Evolutionary conservation across 768 basidiomycete genomes (phyloP), one percentile per base, ranked within the genome.

Genomic region (Hortiboletus campestris): DNA sequence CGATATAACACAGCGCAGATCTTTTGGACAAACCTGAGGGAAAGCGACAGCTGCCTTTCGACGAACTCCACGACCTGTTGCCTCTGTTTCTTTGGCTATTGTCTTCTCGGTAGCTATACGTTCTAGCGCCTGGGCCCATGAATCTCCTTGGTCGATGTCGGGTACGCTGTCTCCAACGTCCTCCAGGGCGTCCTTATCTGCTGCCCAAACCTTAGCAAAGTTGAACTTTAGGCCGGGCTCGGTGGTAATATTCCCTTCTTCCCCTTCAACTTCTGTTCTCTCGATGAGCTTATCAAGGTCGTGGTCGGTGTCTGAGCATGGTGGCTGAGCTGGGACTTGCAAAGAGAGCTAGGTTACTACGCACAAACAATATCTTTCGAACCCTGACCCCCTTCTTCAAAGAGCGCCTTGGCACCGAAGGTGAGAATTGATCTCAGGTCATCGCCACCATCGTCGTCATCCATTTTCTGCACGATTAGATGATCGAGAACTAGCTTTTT

Each of bases 381-480:
- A 8, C 78, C 71, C 25, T 72, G 78, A 53, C 81, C 73, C 14
- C 80, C 81, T 35, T 82, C 81, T 40, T 89, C 84, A 65, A 97
- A 95, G 11, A 98, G 77, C 0, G 88, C 84, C 69, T 88, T 84
- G 12, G 94, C 94, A 25, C 95, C 95, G 62, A 87, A 92, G 12
- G 90, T 88, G 16, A 98, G 80, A 57, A 97, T 93, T 2, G 89
- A 91, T 66, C 88, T 84, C n/a, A 98, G 78, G 62, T 96, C 86
- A 60, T 89, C 89, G 43, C 84, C 77, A 9, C 76, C 82, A 35
- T 84, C 90, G 46, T 82, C 83, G 51, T 92, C 89, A 59, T 94
- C 91, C 88, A 96, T 94, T 68, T 92, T 93, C 72, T 97, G 91
- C 20, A 98, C 95, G 60, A 98, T 95, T 16, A 98, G 77, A 74